phyloP scores from a whole-genome alignment of 2,329 filamentous ascomycete genomes.

The Alternaria sp. region DNA sequence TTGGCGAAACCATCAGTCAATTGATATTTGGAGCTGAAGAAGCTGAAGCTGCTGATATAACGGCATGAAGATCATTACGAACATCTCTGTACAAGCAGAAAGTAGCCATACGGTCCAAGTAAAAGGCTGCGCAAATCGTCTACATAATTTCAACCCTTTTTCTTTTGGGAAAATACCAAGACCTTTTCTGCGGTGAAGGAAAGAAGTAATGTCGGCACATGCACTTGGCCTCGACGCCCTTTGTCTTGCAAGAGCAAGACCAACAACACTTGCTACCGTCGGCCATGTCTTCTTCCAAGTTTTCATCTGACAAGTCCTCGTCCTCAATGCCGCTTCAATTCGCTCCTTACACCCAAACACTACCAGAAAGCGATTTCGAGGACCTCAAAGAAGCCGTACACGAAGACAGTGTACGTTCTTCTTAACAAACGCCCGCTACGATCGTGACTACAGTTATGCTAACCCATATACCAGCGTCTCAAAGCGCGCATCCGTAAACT shows the following conservation, averaged over 20 bases:
- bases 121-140: not conserved
- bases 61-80: not conserved
- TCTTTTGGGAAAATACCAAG: not conserved
- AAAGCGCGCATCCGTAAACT: slow-evolving; percentile 53
- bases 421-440: not conserved
- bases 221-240: not conserved
- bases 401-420: slow-evolving; percentile 32
- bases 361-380: slow-evolving; percentile 28
- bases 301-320: slow-evolving; percentile 9
- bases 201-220: not conserved
- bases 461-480: slow-evolving; percentile 36
- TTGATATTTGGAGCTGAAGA: slow-evolving; percentile 4
- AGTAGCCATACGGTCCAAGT: not conserved
- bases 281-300: not conserved
- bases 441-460: not conserved
- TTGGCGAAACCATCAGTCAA: slow-evolving; percentile 4
- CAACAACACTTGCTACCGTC: slow-evolving; percentile 5
- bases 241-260: slow-evolving; percentile 3
- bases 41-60: slow-evolving; percentile 7
- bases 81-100: not conserved
- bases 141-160: not conserved
- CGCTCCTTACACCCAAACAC: slow-evolving; percentile 12
- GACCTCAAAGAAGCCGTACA: slow-evolving; percentile 26
- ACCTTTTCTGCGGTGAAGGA: not conserved
- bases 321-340: slow-evolving; percentile 31